Conservation (phyloP, 441 rosid genomes). For the Arabidopsis lyrata region DNA sequence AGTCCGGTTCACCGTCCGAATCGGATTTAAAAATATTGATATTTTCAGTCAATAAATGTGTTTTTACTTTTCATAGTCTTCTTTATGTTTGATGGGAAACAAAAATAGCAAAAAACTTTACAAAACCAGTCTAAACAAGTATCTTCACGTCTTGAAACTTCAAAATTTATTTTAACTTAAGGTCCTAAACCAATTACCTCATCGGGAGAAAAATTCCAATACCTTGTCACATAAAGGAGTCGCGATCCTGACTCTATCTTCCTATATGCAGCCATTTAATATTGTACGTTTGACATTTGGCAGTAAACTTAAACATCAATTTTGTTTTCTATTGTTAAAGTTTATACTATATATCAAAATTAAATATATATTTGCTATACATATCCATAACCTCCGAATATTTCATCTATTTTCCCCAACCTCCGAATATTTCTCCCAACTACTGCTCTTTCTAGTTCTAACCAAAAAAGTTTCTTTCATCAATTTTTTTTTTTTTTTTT, state of each 20-base stretch:
- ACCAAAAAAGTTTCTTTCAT: background rate
- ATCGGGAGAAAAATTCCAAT: background rate
- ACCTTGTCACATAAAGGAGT: constrained; percentile 33
- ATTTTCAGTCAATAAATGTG: no score
- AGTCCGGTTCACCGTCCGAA: no score
- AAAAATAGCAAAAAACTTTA: background rate
- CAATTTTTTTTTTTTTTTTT: no score
- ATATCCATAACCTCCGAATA: constrained; percentile 31
- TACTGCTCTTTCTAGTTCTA: constrained; percentile 12
- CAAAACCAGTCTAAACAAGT: background rate
- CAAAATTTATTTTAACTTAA: background rate
- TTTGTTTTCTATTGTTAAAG: constrained; percentile 19
- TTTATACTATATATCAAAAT: background rate
- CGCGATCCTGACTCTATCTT: constrained; percentile 18
- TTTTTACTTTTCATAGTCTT: no score
- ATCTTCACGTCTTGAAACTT: background rate
- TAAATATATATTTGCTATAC: constrained; percentile 3
- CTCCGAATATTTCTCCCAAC: constrained; percentile 28
- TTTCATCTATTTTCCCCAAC: background rate
- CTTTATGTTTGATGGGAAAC: background rate
- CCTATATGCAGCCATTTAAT: background rate
- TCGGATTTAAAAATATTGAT: no score
- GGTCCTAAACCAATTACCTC: background rate
- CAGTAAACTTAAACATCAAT: constrained; percentile 36
- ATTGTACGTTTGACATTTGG: constrained; percentile 30